Conservation (phyloP, 176 grass and related monocot species). For the Areca catechu region DNA sequence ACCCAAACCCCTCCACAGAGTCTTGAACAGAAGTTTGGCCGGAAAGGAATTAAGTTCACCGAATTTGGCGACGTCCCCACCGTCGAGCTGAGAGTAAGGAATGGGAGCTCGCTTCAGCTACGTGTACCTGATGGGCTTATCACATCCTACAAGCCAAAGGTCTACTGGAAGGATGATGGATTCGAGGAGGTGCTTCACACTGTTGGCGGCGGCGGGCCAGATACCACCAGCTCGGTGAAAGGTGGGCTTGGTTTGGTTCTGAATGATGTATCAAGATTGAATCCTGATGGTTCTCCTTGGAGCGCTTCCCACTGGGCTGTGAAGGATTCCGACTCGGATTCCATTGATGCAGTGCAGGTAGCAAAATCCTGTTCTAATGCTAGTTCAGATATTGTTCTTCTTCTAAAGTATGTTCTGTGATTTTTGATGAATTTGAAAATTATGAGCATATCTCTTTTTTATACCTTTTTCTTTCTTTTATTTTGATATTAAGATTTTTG, state of each 20-base stretch:
- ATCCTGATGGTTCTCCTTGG: constrained; percentile 23
- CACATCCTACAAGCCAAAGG: constrained; percentile 89
- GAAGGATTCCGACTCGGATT: constrained; percentile 71
- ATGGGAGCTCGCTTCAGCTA: constrained; percentile 69
- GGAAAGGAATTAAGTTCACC: constrained; percentile 71
- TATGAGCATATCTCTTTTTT: too few species aligned
- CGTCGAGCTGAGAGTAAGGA: constrained; percentile 69
- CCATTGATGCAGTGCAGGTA: constrained; percentile 84
- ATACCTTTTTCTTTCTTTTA: too few species aligned
- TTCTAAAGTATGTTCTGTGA: too few species aligned
- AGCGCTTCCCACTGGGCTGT: constrained; percentile 48
- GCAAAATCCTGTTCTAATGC: not conserved
- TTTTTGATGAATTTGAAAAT: too few species aligned
- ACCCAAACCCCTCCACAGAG: constrained; percentile 13
- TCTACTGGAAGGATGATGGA: constrained; percentile 74
- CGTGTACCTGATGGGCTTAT: constrained; percentile 65
- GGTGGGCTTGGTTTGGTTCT: constrained; percentile 81
- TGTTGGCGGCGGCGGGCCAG: constrained; percentile 7
- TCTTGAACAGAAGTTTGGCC: constrained; percentile 73
- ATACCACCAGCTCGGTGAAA: not conserved
- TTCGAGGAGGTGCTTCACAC: constrained; percentile 82
- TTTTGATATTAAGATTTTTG: too few species aligned
- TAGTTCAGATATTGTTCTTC: too few species aligned
- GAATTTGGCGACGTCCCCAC: constrained; percentile 37
- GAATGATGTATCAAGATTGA: constrained; percentile 33